Evolutionary conservation across 2,329 filamentous ascomycete genomes (phyloP), one percentile per base, ranked within the genome.

Genomic region (Claviceps arundinis): DNA sequence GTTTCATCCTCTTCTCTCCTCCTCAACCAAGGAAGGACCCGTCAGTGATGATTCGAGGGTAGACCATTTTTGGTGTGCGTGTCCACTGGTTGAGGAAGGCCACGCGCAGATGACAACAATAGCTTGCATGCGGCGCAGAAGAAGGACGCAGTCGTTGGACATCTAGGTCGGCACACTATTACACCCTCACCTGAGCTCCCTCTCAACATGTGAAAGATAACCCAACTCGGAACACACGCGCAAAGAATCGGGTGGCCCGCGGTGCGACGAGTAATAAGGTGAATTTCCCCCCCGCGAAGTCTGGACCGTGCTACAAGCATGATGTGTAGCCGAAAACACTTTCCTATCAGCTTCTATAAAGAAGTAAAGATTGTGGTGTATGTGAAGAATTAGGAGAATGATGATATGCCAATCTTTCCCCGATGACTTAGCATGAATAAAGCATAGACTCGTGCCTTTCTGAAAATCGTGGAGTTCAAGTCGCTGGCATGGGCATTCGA

Each of bases 71-170:
- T 45, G 24, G 26, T 17, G 37, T 8, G 16, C 14, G 17, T 22
- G 30, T 40, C 19, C 42, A 30, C 14, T 4, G 19, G 19, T 40
- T 34, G 19, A 50, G 42, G 9, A 46, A 43, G 2, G 37, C 42
- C 7, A 22, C n/a, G 40, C 17, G 17, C 48, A 50, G 34, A 30
- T 30, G 47, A 14, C 3, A 7, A 30, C 8, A 30, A 30, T 1
- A 11, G 9, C 9, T 37, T 34, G 6, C 5, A 37, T 24, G 26
- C 26, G 13, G 14, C 48, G 17, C 17, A 37, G 24, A 30, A 43
- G 40, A 42, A 11, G 48, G 42, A 19, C 14, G 17, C 45, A 47
- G 22, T 26, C 19, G 43, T 53, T 53, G 51, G 48, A 38, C 51
- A 40, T 50, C 37, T 42, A 50, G 47, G 14, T 41, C 19, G 47